Evolutionary conservation across 345 rosid genomes (phyloP), one percentile per base, ranked within the genome.

Genomic region (Rhizophora mangle): DNA sequence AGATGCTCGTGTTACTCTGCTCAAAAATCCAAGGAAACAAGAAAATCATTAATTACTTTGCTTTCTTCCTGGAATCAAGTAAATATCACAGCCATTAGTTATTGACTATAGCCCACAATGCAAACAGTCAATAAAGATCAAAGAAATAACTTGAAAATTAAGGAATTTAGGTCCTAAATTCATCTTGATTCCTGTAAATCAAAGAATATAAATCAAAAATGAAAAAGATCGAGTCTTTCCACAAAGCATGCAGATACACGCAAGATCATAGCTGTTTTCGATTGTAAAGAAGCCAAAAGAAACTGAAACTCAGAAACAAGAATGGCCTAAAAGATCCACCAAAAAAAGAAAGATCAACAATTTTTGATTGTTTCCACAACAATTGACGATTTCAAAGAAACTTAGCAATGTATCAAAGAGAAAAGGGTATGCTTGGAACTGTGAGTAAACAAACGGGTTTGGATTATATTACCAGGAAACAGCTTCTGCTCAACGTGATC

Each of bases 1-100:
- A 70, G 70, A 86, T 64, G 75, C 72, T 68, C 63, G 78, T 67
- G 68, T 83, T 82, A 75, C 64, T 85, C 89, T 89, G 88, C 60
- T 60, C 19, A 60, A 60, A 59, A 70, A 68, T 65, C 26, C 34
- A 37, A 39, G 27, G 1, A 34, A 19, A 29, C 26, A 62, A 21
- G 19, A 18, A 60, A 31, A 10, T 39, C 46, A 39, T 39, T 15
- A 39, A 39, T 39, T 39, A 15, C 46, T 36, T 36, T 36, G 39
- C 43, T 36, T 36, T 36, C 15, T 39, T 1, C 46, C 46, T 8
- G 46, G 13, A 39, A 39, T 39, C 46, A 39, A 39, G 15, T 39
- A 11, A 39, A 39, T 9, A 39, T 10, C 46, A 8, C 46, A 39
- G 46, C 13, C 46, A 39, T 10, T 39, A 39, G 46, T 2, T 2